Percentiles rank a stretch among this genome's conserved stretches.
These are phyloP conservation scores for Rhizoctonia solani DNA, from an alignment of 1,284 basidiomycete species.

Conservation along the genomic window DNA sequence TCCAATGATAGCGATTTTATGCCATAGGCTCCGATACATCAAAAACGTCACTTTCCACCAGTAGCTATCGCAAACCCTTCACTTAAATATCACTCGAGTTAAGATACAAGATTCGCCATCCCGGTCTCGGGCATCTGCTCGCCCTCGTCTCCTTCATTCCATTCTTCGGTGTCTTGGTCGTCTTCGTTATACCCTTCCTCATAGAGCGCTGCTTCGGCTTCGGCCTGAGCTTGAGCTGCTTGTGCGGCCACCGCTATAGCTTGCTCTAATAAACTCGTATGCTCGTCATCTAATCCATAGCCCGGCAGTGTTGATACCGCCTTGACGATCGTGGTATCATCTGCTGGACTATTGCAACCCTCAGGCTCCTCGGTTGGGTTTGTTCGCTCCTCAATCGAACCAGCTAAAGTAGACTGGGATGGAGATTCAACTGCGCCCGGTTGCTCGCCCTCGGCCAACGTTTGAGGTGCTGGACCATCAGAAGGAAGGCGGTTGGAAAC, in stretches of 20 bases:
- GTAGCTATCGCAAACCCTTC: no score
- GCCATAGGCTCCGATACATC: no score
- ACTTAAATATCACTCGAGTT: not conserved
- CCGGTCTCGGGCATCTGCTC: not conserved
- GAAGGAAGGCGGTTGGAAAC: no score
- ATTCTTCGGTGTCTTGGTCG: conserved; percentile 13
- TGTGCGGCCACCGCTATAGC: conserved; percentile 38
- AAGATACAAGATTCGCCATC: conserved; percentile 5
- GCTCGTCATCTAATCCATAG: conserved; percentile 37
- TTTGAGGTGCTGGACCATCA: not conserved
- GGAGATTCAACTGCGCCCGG: not conserved
- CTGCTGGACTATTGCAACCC: not conserved
- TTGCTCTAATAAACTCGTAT: conserved; percentile 35
- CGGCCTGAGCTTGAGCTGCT: conserved; percentile 37
- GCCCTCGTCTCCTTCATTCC: conserved; percentile 7
- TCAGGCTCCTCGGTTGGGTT: not conserved
- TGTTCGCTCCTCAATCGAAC: not conserved
- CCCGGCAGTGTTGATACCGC: conserved; percentile 13
- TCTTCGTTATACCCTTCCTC: conserved; percentile 27
- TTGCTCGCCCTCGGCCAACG: not conserved
- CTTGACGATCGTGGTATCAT: not conserved
- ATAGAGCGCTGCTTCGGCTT: conserved; percentile 37
- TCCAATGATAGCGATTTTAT: no score
- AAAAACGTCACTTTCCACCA: no score
- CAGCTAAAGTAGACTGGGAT: not conserved